Percentiles rank a stretch among this genome's conserved stretches.
Conservation (phyloP, 2,329 filamentous ascomycete species). For the Ceratocystis variospora region DNA sequence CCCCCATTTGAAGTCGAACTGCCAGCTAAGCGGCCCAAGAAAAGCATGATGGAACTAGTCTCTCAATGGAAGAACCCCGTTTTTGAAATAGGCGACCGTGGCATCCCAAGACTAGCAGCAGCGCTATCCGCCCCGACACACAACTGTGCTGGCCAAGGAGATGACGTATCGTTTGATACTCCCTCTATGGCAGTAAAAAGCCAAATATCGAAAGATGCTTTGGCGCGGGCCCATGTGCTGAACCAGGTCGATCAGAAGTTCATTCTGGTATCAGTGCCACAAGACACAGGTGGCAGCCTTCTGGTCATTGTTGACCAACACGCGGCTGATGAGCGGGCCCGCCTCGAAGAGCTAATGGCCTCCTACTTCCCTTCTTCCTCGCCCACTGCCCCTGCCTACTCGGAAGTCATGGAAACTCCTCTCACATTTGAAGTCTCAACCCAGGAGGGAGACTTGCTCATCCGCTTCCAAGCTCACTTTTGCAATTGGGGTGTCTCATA, state of each 20-base stretch:
- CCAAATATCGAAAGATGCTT: constrained; percentile 46
- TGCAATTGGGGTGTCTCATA: constrained; percentile 61
- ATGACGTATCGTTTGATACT: constrained; percentile 17
- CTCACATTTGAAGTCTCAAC: constrained; percentile 51
- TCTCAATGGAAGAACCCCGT: constrained; percentile 61
- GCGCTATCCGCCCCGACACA: constrained; percentile 18
- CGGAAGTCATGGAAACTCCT: constrained; percentile 35
- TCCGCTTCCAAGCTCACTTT: constrained; percentile 43
- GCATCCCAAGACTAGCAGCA: constrained; percentile 31
- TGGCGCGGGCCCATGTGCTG: constrained; percentile 52
- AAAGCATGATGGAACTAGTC: constrained; percentile 50
- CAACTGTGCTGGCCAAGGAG: constrained; percentile 22
- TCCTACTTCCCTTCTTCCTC: constrained; percentile 32
- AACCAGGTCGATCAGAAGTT: constrained; percentile 85
- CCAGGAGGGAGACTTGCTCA: constrained; percentile 48
- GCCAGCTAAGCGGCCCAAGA: constrained; percentile 20
- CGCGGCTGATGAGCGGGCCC: constrained; percentile 78
- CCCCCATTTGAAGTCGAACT: constrained; percentile 18
- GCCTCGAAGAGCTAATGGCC: constrained; percentile 58
- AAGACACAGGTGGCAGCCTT: constrained; percentile 29
- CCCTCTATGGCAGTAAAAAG: constrained; percentile 21
- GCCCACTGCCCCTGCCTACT: constrained; percentile 21
- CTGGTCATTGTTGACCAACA: constrained; percentile 83
- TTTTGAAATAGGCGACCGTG: constrained; percentile 41
- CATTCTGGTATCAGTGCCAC: constrained; percentile 46